phyloP scores from a whole-genome alignment of 495 filamentous ascomycete species.

The Aspergillus cristatus region DNA sequence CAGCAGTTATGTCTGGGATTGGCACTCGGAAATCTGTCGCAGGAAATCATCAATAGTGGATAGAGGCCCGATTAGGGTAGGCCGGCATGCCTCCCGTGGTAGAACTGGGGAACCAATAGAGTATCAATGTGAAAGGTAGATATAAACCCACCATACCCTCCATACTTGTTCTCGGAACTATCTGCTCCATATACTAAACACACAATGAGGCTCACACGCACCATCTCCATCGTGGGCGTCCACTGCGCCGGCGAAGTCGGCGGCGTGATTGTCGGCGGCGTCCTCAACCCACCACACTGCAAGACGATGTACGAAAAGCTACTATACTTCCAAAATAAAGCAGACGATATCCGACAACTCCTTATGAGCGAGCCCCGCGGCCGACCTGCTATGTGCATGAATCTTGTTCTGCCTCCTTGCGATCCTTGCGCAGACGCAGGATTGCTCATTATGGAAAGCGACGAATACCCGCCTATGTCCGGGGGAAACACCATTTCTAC shows the following conservation, averaged over 20 bases:
- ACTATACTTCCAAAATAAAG: conserved; percentile 16
- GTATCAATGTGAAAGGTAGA: too few relatives aligned
- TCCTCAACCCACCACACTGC: conserved; percentile 20
- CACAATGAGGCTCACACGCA: conserved; percentile 10
- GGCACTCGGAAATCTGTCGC: too few relatives aligned
- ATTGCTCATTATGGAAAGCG: conserved; percentile 32
- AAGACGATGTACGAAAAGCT: conserved; percentile 27
- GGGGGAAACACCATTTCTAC: conserved; percentile 28
- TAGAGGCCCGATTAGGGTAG: too few relatives aligned
- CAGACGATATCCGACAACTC: conserved; percentile 22
- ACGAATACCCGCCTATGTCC: conserved; percentile 31
- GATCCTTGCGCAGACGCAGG: conserved; percentile 26
- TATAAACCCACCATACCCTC: too few relatives aligned
- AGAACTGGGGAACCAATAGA: too few relatives aligned
- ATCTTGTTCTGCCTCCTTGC: conserved; percentile 27
- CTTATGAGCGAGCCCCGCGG: conserved; percentile 31
- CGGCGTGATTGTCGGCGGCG: conserved; percentile 27
- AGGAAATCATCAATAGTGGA: too few relatives aligned
- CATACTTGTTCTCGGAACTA: too few relatives aligned
- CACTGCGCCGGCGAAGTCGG: conserved; percentile 25
- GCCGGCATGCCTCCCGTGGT: too few relatives aligned
- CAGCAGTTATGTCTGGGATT: too few relatives aligned
- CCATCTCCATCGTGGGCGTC: conserved; percentile 20
- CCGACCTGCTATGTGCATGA: conserved; percentile 22
- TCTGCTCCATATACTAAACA: too few relatives aligned